phyloP scores from a whole-genome alignment of 106 monocot genomes.

The Acorus calamus region DNA sequence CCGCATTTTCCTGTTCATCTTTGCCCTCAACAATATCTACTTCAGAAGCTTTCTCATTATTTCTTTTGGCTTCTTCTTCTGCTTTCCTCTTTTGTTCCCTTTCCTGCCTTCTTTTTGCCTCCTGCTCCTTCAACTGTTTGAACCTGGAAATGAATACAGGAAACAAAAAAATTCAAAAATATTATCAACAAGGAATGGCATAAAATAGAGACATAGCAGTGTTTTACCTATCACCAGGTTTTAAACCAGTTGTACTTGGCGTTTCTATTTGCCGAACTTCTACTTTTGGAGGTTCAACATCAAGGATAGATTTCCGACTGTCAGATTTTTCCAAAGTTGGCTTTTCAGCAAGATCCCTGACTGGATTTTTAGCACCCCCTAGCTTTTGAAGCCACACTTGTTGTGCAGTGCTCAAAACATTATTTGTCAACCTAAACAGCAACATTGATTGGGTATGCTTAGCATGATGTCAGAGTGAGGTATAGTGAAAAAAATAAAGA shows the following conservation, averaged over 20 bases:
- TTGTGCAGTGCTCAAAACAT: constrained; percentile 76
- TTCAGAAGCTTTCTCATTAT: neutral
- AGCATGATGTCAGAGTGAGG: too few species aligned
- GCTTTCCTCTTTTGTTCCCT: constrained; percentile 35
- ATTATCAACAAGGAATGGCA: neutral
- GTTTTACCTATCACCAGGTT: constrained; percentile 53
- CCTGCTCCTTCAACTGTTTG: constrained; percentile 72
- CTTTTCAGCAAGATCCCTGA: constrained; percentile 39
- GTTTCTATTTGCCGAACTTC: constrained; percentile 24
- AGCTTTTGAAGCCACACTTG: constrained; percentile 95
- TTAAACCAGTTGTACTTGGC: constrained; percentile 12
- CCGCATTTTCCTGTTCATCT: constrained; percentile 17
- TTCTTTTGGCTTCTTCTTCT: constrained; percentile 8
- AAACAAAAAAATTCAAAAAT: neutral
- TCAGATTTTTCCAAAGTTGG: constrained; percentile 20
- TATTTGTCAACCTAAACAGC: constrained; percentile 72
- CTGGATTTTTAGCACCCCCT: constrained; percentile 75
- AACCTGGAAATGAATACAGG: constrained; percentile 36
- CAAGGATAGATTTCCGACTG: constrained; percentile 16
- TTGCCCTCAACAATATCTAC: constrained; percentile 4
- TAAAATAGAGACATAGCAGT: neutral
- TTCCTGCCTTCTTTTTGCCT: constrained; percentile 46
- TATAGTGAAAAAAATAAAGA: too few species aligned
- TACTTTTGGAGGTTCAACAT: constrained; percentile 24
- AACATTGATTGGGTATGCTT: too few species aligned